phyloP scores from a whole-genome alignment of 192 early-diverging fungal genomes.

The Chytriomyces sp. region DNA sequence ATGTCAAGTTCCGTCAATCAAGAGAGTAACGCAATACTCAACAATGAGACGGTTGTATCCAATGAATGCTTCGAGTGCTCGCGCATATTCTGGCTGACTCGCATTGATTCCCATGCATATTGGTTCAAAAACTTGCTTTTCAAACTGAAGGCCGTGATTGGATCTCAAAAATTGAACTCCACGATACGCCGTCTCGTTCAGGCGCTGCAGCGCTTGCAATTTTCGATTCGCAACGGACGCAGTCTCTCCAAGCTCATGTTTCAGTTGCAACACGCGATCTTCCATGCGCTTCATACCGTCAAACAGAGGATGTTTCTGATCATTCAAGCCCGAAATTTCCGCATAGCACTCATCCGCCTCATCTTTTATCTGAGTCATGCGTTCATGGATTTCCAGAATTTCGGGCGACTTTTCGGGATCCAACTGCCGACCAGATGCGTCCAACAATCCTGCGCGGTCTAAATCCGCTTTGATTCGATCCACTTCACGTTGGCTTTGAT shows the following conservation, averaged over 20 bases:
- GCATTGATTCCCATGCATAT: slow-evolving; percentile 74
- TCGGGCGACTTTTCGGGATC: slow-evolving; percentile 12
- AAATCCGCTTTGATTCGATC: slow-evolving; percentile 52
- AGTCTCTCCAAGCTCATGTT: slow-evolving; percentile 46
- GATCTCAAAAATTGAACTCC: slow-evolving; percentile 73
- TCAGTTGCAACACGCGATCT: slow-evolving; percentile 28
- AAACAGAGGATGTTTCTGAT: slow-evolving; percentile 31
- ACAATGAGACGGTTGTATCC: slow-evolving; percentile 54
- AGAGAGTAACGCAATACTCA: slow-evolving; percentile 24
- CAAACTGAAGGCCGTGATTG: slow-evolving; percentile 66
- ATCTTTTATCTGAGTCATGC: neutral
- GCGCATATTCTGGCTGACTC: slow-evolving; percentile 64
- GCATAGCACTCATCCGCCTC: slow-evolving; percentile 8
- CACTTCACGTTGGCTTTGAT: slow-evolving; percentile 50
- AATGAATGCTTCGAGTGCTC: slow-evolving; percentile 68
- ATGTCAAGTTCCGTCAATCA: neutral
- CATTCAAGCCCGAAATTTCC: slow-evolving; percentile 16
- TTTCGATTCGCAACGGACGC: slow-evolving; percentile 54
- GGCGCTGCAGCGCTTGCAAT: slow-evolving; percentile 56
- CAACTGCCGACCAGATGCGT: slow-evolving; percentile 22
- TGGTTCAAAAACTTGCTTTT: slow-evolving; percentile 75
- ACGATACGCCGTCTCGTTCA: slow-evolving; percentile 59
- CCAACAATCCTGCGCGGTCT: slow-evolving; percentile 40
- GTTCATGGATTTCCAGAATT: neutral
- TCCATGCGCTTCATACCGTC: slow-evolving; percentile 29